Percentiles rank a stretch among this genome's conserved stretches.
These are phyloP conservation scores for Castanopsis chinensis DNA, from an alignment of 306 rosid species.

Conservation along the genomic window DNA sequence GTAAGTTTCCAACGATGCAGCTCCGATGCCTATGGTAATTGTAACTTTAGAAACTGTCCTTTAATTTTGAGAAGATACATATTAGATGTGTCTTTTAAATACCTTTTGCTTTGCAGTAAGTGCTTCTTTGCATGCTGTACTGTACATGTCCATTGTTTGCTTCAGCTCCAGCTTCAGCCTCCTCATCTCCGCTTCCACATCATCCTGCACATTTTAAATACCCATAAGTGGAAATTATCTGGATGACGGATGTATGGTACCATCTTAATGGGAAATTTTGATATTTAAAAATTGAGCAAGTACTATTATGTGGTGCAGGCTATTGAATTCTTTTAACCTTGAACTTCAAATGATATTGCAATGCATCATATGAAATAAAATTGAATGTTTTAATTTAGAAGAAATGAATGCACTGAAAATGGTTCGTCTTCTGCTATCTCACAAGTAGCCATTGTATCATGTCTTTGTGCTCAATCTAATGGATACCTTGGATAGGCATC, in stretches of 20 bases:
- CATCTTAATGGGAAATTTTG: neutral
- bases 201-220: conserved; percentile 51
- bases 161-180: conserved; percentile 86
- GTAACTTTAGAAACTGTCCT: neutral
- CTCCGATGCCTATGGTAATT: conserved; percentile 53
- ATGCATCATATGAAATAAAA: too few relatives aligned
- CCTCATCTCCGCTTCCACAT: conserved; percentile 79
- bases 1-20: conserved; percentile 49
- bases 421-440: too few relatives aligned
- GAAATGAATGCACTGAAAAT: too few relatives aligned
- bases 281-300: neutral
- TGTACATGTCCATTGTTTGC: conserved; percentile 92
- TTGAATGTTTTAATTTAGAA: too few relatives aligned
- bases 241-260: neutral
- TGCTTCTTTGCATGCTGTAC: conserved; percentile 75
- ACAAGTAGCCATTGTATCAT: too few relatives aligned
- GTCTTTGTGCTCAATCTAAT: too few relatives aligned
- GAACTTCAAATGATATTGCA: too few relatives aligned
- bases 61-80: neutral
- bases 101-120: conserved; percentile 75
- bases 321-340: too few relatives aligned
- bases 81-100: neutral
- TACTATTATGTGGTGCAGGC: neutral
- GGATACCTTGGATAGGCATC: too few relatives aligned
- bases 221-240: conserved; percentile 7